phyloP scores from a whole-genome alignment of 805 yeast genomes.

The Yarrowia sp. region DNA sequence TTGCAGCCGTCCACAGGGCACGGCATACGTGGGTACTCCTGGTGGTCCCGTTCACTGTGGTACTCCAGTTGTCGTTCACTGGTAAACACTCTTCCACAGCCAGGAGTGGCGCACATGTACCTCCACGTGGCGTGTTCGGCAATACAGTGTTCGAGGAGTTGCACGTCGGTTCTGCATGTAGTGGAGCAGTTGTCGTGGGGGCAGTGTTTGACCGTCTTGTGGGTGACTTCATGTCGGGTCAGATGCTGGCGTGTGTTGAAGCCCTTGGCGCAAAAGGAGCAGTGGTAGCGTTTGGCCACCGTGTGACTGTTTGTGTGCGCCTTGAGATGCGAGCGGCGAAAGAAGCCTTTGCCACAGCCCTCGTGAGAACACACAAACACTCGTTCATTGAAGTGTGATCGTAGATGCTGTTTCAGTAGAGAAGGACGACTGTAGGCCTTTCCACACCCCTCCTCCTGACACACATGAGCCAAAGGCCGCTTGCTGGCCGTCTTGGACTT shows the following conservation, averaged over 20 bases:
- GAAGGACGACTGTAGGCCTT: slow-evolving; percentile 82
- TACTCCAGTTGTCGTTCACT: neutral
- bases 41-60: slow-evolving; percentile 9
- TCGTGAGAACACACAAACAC: slow-evolving; percentile 62
- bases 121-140: neutral
- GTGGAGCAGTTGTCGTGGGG: neutral
- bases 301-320: slow-evolving; percentile 70
- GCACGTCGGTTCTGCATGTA: slow-evolving; percentile 5
- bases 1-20: slow-evolving; percentile 52
- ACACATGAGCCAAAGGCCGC: slow-evolving; percentile 44
- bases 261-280: slow-evolving; percentile 78
- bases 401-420: slow-evolving; percentile 73
- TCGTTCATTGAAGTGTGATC: slow-evolving; percentile 73
- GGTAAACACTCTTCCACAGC: neutral
- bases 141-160: slow-evolving; percentile 3
- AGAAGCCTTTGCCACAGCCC: slow-evolving; percentile 62
- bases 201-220: slow-evolving; percentile 47
- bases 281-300: slow-evolving; percentile 64
- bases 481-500: slow-evolving; percentile 30
- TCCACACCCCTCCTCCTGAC: slow-evolving; percentile 64
- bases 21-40: slow-evolving; percentile 52
- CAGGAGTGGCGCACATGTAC: neutral
- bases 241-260: slow-evolving; percentile 78
- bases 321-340: slow-evolving; percentile 74
- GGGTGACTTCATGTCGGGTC: slow-evolving; percentile 78